Evolutionary conservation across 495 filamentous ascomycete species (phyloP).

Genomic region (Letharia columbiana): DNA sequence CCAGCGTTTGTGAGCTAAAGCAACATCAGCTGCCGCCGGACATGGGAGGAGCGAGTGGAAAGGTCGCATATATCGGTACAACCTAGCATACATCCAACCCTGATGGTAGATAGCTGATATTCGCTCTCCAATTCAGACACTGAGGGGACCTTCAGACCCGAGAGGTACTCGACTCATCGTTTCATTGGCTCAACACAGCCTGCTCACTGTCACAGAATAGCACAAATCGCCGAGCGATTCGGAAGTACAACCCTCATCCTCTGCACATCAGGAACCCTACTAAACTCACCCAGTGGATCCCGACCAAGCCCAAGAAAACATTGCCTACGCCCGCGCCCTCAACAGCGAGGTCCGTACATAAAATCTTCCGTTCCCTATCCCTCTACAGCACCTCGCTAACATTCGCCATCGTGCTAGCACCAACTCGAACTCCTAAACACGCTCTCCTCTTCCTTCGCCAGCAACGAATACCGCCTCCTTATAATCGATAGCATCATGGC

Average conservation of each 20-base stretch:
- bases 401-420: conserved; percentile 35
- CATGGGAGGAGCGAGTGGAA: conserved; percentile 66
- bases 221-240: conserved; percentile 69
- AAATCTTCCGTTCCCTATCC: background rate
- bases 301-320: conserved; percentile 62
- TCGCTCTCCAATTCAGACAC: conserved; percentile 44
- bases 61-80: conserved; percentile 65
- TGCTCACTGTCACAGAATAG: conserved; percentile 37
- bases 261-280: background rate
- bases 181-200: background rate
- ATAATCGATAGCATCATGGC: conserved; percentile 76
- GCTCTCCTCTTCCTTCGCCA: conserved; percentile 56
- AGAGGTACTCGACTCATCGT: conserved; percentile 33
- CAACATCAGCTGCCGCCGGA: conserved; percentile 40
- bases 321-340: conserved; percentile 59
- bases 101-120: background rate
- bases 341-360: conserved; percentile 51
- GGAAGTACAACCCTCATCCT: conserved; percentile 31
- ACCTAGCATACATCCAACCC: conserved; percentile 2
- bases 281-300: conserved; percentile 41
- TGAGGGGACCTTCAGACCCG: conserved; percentile 71
- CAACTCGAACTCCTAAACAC: conserved; percentile 63
- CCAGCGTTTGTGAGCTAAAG: background rate
- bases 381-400: background rate
- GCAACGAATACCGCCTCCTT: conserved; percentile 61